Evolutionary conservation across 441 rosid species (phyloP), one percentile per base, ranked within the genome.

Genomic region (Populus hybrid): DNA sequence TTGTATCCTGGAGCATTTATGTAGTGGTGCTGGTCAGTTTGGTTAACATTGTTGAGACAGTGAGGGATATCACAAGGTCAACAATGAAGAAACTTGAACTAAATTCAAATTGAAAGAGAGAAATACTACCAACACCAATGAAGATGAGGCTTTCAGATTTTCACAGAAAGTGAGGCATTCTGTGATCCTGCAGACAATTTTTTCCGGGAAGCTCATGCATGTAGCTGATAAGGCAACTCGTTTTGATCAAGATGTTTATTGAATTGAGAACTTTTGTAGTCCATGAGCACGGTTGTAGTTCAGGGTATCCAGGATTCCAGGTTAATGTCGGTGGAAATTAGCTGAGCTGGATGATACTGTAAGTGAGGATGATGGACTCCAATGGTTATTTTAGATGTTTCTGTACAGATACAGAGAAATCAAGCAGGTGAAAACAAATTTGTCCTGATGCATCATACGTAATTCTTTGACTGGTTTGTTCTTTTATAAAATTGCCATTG

Each of bases 71-170:
- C 57, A 5, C 57, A 53, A 70, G 82, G 74, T 81, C 84, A n/a
- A 73, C 76, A 11, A 81, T 67, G 81, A 81, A 75, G 70, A 65
- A 53, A 46, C 57, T 46, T 46, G 2, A 40, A 40, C 50, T 40
- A 40, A 40, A 46, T 46, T 12, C 57, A 46, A 46, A 14, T 14
- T 46, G 57, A 14, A 14, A 46, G 14, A 14, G 20, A 46, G 6
- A 46, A 46, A 46, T 46, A 4, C 18, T 4, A 69, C 10, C 20
- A 72, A 77, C 76, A 77, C 69, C 74, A 78, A 82, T 67, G 82
- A 75, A 34, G 75, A 82, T 38, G 87, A 74, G 76, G 81, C 76
- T 5, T 70, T 80, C 63, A 72, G 46, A 20, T 82, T 82, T 75
- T 73, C 77, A 8, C 67, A 71, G 80, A 68, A 78, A 78, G 72